Conservation (phyloP, 495 filamentous ascomycete genomes). For the Aspergillus heteromorphus region DNA sequence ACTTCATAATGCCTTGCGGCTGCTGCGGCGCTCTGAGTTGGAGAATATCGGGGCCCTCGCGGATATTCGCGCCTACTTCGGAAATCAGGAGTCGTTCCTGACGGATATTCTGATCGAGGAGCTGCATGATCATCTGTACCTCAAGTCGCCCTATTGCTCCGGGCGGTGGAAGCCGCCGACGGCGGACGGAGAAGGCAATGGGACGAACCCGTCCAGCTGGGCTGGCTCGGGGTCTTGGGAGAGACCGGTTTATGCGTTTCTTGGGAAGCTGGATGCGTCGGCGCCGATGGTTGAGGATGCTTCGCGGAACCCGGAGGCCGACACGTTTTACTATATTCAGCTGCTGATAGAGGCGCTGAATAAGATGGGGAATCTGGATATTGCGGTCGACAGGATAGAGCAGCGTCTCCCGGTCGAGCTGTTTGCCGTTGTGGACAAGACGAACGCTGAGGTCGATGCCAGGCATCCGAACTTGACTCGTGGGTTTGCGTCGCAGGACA, state of each 20-base stretch:
- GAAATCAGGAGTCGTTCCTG: conserved; percentile 85
- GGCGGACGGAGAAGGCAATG: conserved; percentile 50
- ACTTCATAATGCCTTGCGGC: conserved; percentile 75
- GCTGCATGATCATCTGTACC: conserved; percentile 92
- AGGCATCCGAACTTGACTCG: conserved; percentile 70
- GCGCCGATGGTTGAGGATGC: conserved; percentile 73
- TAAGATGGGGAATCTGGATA: conserved; percentile 76
- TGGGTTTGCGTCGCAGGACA: conserved; percentile 46
- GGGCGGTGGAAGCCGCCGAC: conserved; percentile 76
- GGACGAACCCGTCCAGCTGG: conserved; percentile 40
- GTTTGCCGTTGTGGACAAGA: conserved; percentile 89
- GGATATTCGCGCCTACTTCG: conserved; percentile 81
- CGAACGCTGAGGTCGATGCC: conserved; percentile 86
- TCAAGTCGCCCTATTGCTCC: conserved; percentile 94
- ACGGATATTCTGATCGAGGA: conserved; percentile 96
- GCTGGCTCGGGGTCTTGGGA: conserved; percentile 38
- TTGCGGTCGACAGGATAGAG: conserved; percentile 83
- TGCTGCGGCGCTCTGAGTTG: conserved; percentile 79
- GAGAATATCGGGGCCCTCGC: conserved; percentile 86
- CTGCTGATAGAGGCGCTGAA: conserved; percentile 84
- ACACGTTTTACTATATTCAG: conserved; percentile 89
- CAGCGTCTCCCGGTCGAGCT: conserved; percentile 91
- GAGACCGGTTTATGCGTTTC: conserved; percentile 67
- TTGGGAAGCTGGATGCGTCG: conserved; percentile 73
- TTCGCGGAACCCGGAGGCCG: conserved; percentile 87